A percentile compares a stretch with the other conserved stretches of the same genome.
These are phyloP conservation scores for Nothophaeocryptopus gaeumannii DNA, from an alignment of 2,329 filamentous ascomycete species.

Conservation along the genomic window DNA sequence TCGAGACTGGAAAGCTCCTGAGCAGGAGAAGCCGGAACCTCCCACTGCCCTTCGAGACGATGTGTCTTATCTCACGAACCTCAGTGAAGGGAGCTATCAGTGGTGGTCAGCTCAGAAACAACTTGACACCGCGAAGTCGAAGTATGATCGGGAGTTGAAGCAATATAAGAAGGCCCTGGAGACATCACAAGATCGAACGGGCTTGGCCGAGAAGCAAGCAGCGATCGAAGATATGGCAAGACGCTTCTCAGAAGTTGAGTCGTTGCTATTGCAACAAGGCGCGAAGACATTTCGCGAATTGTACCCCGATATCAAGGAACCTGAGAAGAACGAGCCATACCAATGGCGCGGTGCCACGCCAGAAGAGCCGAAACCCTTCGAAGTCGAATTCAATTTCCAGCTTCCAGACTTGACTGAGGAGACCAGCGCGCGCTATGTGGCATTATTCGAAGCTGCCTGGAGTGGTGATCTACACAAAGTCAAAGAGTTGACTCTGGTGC, in stretches of 20 bases:
- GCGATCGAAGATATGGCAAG: slow-evolving; percentile 53
- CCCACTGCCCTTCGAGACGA: slow-evolving; percentile 43
- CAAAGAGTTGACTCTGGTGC: slow-evolving; percentile 60
- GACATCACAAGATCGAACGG: slow-evolving; percentile 23
- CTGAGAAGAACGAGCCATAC: slow-evolving; percentile 13
- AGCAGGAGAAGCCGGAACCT: slow-evolving; percentile 33
- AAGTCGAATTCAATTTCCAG: slow-evolving; percentile 52
- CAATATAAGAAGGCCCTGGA: slow-evolving; percentile 27
- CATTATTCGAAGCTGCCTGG: slow-evolving; percentile 74
- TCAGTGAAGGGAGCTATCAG: slow-evolving; percentile 58
- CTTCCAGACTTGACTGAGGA: slow-evolving; percentile 50
- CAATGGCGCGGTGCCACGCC: not conserved
- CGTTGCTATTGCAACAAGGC: slow-evolving; percentile 53
- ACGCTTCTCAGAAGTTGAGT: slow-evolving; percentile 57
- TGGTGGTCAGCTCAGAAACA: slow-evolving; percentile 52
- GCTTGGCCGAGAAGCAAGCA: slow-evolving; percentile 52
- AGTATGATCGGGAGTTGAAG: slow-evolving; percentile 39
- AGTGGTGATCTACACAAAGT: slow-evolving; percentile 63
- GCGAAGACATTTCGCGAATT: slow-evolving; percentile 67
- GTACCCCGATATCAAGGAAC: slow-evolving; percentile 50
- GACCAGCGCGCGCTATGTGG: slow-evolving; percentile 58
- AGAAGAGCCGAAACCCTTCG: slow-evolving; percentile 42
- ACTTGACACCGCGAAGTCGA: slow-evolving; percentile 38
- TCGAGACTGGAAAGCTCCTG: slow-evolving; percentile 42
- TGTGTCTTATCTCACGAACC: slow-evolving; percentile 49